Base-by-base conservation (phyloP, 1,284 basidiomycete genomes). In the Tilletia horrida region DNA sequence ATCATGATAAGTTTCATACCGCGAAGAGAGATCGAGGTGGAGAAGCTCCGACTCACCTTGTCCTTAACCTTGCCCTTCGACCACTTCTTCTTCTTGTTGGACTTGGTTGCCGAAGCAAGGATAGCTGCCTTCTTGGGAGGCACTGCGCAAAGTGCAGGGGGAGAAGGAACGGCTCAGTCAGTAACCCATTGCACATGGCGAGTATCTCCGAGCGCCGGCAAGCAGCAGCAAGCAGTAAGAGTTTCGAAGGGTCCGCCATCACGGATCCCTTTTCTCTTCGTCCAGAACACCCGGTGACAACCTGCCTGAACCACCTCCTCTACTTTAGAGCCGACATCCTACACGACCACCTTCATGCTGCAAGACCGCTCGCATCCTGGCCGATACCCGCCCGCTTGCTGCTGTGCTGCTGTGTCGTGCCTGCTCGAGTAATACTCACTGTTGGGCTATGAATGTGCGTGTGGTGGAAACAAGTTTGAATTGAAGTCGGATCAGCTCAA, bases 51-150 rank as follows among this genome's bases (percentile, higher is more conserved):
- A 70, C 74, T 45, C 64, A 74, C 92, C 89, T 97, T 97, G 86
- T 97, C 93, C 90, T 97, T 97, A 84, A 97, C 93, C 86, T 96
- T 96, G 84, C 94, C 94, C 88, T 97, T 97, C 78, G 93, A 97
- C 94, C 94, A 97, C 88, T 97, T 97, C 90, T 97, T 97, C 88
- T 97, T 97, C 88, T 97, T 97, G 74, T 90, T 71, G 11, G 72
- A 70, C 73, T 80, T 80, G 71, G 73, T 68, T 72, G 80, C 80
- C 67, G 79, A 75, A 63, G 80, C 78, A 70, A 74, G 73, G 70
- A 81, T 81, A 67, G 80, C 80, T 71, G 77, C 73, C 77, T 81
- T 81, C 80, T 80, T 81, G 68, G 79, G 78, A 68, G 80, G 80
- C 80, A 81, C 63, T 64, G 63, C 1, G n/a, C 1, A 21, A 18